These are phyloP conservation scores for Polygonum maritimum DNA, from an alignment of 148 eudicot genomes.

Conservation along the genomic window DNA sequence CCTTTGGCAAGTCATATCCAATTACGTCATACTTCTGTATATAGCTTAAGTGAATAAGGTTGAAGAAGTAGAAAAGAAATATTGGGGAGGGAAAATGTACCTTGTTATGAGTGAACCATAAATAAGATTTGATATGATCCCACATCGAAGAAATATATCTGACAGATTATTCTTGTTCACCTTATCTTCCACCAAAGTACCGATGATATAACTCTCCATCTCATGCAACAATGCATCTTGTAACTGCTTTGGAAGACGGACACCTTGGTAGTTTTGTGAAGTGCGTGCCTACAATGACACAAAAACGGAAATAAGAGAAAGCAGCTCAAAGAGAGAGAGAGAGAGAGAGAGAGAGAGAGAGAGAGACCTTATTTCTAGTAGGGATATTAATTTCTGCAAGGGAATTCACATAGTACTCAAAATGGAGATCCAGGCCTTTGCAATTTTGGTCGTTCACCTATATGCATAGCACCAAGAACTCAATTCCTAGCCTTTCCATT, in stretches of 20 bases:
- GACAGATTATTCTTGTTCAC: conserved; percentile 40
- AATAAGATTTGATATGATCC: conserved; percentile 59
- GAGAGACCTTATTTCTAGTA: conserved; percentile 33
- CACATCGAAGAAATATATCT: conserved; percentile 54
- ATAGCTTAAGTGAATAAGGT: neutral
- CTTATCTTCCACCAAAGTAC: conserved; percentile 35
- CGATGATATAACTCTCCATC: conserved; percentile 62
- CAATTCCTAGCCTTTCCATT: neutral
- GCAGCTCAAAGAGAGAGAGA: conserved; percentile 1
- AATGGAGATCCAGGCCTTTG: conserved; percentile 29
- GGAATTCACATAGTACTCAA: conserved; percentile 66
- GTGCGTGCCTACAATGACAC: conserved; percentile 25
- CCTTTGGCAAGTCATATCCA: neutral
- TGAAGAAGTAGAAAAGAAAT: neutral
- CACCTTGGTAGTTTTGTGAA: conserved; percentile 24
- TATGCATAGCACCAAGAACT: conserved; percentile 12
- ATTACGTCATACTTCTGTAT: neutral
- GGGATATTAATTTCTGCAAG: conserved; percentile 48
- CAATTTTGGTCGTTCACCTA: conserved; percentile 46
- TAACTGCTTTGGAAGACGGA: conserved; percentile 67
- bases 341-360: neutral
- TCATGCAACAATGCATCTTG: conserved; percentile 59
- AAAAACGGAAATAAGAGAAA: neutral
- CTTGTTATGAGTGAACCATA: conserved; percentile 55
- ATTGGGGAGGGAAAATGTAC: conserved; percentile 23